A percentile compares a stretch with the other conserved stretches of the same genome.
These are phyloP conservation scores for Naganishia cerealis DNA, from an alignment of 1,284 basidiomycete genomes.

Conservation along the genomic window DNA sequence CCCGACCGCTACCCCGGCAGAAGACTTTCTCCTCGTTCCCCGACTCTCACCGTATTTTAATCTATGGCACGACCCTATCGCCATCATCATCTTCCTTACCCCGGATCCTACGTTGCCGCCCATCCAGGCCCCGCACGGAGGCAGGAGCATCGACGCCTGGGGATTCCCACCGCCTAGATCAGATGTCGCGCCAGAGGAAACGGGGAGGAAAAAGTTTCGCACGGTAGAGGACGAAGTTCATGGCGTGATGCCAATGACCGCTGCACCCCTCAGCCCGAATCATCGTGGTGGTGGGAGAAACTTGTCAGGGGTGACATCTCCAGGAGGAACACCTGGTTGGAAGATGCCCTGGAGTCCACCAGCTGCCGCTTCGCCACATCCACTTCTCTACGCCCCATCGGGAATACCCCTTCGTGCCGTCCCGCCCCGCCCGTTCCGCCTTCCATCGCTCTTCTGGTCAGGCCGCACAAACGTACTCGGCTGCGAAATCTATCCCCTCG, in stretches of 20 bases:
- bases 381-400: conserved; percentile 39
- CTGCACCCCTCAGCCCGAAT: conserved; percentile 33
- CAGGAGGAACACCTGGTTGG: conserved; percentile 39
- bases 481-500: conserved; percentile 46
- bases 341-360: conserved; percentile 47
- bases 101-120: conserved; percentile 45
- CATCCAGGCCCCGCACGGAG: conserved; percentile 42
- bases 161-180: conserved; percentile 55
- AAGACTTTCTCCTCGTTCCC: conserved; percentile 78
- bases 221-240: conserved; percentile 47
- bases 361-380: conserved; percentile 38
- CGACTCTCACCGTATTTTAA: conserved; percentile 69
- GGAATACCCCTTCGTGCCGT: conserved; percentile 30
- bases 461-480: conserved; percentile 47
- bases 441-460: conserved; percentile 50
- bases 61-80: conserved; percentile 68
- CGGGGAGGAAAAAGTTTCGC: conserved; percentile 50
- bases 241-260: conserved; percentile 49
- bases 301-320: not conserved
- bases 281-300: conserved; percentile 8
- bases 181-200: conserved; percentile 42
- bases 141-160: conserved; percentile 53
- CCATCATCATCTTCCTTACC: conserved; percentile 60
- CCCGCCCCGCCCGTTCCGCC: conserved; percentile 40
- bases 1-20: conserved; percentile 62